phyloP scores from a whole-genome alignment of 306 rosid species.

The Astragalus glycyphyllos region DNA sequence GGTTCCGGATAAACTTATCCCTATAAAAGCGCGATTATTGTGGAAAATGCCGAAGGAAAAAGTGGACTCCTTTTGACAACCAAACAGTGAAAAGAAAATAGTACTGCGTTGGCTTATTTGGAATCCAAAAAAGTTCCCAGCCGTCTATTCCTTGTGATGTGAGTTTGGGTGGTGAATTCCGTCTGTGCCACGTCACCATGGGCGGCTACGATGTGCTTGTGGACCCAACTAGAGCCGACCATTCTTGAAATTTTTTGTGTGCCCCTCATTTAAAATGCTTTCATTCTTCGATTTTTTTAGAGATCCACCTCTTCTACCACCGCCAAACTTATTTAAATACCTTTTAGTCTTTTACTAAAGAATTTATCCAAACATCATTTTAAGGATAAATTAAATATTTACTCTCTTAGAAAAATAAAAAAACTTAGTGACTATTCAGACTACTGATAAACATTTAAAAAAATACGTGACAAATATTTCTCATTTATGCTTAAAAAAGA shows the following conservation, averaged over 20 bases:
- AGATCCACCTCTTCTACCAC: slow-evolving; percentile 39
- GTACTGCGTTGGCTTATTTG: slow-evolving; percentile 20
- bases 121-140: slow-evolving; percentile 28
- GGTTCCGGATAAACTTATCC: slow-evolving; percentile 19
- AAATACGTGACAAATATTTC: too few species aligned
- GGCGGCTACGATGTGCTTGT: slow-evolving; percentile 43
- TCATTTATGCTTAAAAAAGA: too few species aligned
- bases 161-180: slow-evolving; percentile 20
- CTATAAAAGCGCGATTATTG: not conserved
- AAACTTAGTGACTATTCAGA: too few species aligned
- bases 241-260: slow-evolving; percentile 24
- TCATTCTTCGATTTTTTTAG: too few species aligned
- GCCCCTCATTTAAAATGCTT: too few species aligned
- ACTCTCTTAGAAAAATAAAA: too few species aligned
- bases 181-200: slow-evolving; percentile 39
- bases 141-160: slow-evolving; percentile 29
- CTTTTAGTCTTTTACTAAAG: too few species aligned
- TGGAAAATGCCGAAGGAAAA: slow-evolving; percentile 16
- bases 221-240: slow-evolving; percentile 45
- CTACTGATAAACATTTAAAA: too few species aligned
- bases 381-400: too few species aligned
- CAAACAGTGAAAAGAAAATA: slow-evolving; percentile 38
- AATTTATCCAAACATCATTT: too few species aligned
- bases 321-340: too few species aligned
- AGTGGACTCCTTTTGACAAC: slow-evolving; percentile 18